Evolutionary conservation across 768 basidiomycete species (phyloP), one percentile per base, ranked within the genome.

Genomic region (Porphyrellus cyaneotinctus): DNA sequence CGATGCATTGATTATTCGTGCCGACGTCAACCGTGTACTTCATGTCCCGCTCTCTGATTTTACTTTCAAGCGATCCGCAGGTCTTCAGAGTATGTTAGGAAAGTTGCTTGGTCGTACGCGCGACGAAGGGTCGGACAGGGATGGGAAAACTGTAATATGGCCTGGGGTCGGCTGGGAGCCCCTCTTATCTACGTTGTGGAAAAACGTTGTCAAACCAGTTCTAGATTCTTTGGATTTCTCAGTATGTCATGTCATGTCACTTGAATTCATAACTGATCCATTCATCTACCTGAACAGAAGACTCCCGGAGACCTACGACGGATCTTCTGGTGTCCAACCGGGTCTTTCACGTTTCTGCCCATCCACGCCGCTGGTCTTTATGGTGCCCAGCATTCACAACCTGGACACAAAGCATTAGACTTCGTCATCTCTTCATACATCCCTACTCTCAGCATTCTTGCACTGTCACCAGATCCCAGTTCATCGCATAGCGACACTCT

Each of bases 1-100:
- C 28, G 71, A 75, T 49, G 75, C 72, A 9, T 39, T 58, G 47
- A 48, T 58, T 13, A 4, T 58, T 10, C 26, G 38, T 10, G 51
- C 43, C 2, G 32, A 58, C 14, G 32, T 18, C 17, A 38, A 51
- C 0, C 5, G 39, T n/a, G 54, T 35, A 1, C 8, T 56, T 10
- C 50, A 56, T 18, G 54, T 56, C 20, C 53, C 53, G 6, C 53
- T 57, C 15, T 35, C 30, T 1, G 12, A 14, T 13, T 55, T 50
- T 31, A 47, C 53, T 2, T 9, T 51, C 10, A 33, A 18, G 15
- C 56, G 32, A 37, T 54, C 35, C 20, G 32, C 10, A 10, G 38
- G 14, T 3, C 48, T 57, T 18, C 48, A 47, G 22, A 47, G 17
- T 8, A 13, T 23, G 2, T 4, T 49, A 6, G 42, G 46, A 2